Evolutionary conservation across 2,329 filamentous ascomycete species (phyloP).

Genomic region (Ceratocystis harringtonii): DNA sequence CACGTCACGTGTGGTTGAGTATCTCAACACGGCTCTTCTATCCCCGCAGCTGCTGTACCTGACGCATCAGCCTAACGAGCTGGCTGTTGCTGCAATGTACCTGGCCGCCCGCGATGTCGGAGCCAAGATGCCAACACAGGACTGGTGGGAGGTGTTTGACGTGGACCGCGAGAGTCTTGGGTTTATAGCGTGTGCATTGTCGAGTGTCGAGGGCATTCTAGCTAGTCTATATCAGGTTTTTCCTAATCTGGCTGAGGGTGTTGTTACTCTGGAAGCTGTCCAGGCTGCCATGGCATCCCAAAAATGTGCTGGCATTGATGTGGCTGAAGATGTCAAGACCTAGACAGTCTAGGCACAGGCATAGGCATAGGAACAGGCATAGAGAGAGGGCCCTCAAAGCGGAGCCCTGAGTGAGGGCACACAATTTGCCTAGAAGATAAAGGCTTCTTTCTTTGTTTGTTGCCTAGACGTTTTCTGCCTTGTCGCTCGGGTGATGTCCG

Average conservation of each 20-base stretch:
- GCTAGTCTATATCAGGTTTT: conserved; percentile 42
- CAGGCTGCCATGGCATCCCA: conserved; percentile 25
- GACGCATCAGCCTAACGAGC: conserved; percentile 73
- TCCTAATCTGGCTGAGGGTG: conserved; percentile 32
- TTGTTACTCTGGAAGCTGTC: conserved; percentile 44
- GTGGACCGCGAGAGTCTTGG: conserved; percentile 88
- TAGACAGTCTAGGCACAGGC: neutral
- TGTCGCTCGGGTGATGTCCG: neutral
- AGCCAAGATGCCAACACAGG: conserved; percentile 63
- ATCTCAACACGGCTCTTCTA: conserved; percentile 74
- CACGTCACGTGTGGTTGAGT: conserved; percentile 46
- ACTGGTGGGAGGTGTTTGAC: conserved; percentile 99
- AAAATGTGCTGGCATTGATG: neutral
- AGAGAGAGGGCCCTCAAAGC: too few species aligned
- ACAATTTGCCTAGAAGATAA: neutral
- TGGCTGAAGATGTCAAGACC: conserved; percentile 19
- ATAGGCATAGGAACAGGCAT: neutral
- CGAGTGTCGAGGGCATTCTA: conserved; percentile 61
- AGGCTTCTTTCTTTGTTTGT: neutral
- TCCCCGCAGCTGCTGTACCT: conserved; percentile 81
- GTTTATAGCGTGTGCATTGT: conserved; percentile 75
- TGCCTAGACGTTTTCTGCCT: neutral
- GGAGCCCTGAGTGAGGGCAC: neutral
- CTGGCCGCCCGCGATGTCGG: conserved; percentile 65
- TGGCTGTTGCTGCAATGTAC: conserved; percentile 83